phyloP scores from a whole-genome alignment of 1,284 basidiomycete species.

The Neolentinus lepideus region DNA sequence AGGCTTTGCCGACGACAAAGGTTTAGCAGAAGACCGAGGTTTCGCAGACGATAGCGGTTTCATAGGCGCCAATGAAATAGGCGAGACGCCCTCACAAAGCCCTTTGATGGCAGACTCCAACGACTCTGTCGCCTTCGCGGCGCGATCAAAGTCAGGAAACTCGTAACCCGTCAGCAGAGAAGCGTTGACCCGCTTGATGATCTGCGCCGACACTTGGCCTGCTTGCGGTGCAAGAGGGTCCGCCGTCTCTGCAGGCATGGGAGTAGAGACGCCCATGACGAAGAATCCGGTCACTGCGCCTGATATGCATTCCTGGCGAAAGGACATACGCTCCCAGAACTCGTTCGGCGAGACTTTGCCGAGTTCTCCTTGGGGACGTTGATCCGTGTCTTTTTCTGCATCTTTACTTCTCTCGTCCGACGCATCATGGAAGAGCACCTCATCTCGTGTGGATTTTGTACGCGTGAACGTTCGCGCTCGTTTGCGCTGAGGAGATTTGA shows the following conservation, averaged over 20 bases:
- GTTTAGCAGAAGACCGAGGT: conserved; percentile 5
- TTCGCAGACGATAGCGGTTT: conserved; percentile 7
- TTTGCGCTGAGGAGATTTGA: conserved; percentile 56
- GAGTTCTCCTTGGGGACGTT: conserved; percentile 37
- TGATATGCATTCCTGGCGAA: conserved; percentile 85
- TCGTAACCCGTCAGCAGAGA: conserved; percentile 70
- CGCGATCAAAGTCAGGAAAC: conserved; percentile 62
- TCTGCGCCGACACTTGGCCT: conserved; percentile 55
- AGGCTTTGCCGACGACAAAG: neutral
- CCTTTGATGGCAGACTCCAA: conserved; percentile 63
- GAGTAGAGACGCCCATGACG: conserved; percentile 42
- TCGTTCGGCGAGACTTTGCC: conserved; percentile 58
- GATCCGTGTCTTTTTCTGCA: conserved; percentile 27
- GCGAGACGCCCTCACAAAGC: conserved; percentile 55
- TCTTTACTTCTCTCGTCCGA: conserved; percentile 21
- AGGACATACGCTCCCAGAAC: conserved; percentile 83
- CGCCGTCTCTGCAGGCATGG: conserved; percentile 7
- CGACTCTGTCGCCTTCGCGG: conserved; percentile 60
- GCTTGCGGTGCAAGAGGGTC: conserved; percentile 42
- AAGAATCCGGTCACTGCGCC: conserved; percentile 90
- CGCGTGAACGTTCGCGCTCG: conserved; percentile 28
- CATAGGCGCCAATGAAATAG: conserved; percentile 17
- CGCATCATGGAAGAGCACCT: conserved; percentile 10
- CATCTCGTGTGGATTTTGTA: conserved; percentile 12
- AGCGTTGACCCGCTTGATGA: conserved; percentile 63